These are phyloP conservation scores for Pestalotiopsis sp. DNA, from an alignment of 2,329 filamentous ascomycete species.

Conservation along the genomic window DNA sequence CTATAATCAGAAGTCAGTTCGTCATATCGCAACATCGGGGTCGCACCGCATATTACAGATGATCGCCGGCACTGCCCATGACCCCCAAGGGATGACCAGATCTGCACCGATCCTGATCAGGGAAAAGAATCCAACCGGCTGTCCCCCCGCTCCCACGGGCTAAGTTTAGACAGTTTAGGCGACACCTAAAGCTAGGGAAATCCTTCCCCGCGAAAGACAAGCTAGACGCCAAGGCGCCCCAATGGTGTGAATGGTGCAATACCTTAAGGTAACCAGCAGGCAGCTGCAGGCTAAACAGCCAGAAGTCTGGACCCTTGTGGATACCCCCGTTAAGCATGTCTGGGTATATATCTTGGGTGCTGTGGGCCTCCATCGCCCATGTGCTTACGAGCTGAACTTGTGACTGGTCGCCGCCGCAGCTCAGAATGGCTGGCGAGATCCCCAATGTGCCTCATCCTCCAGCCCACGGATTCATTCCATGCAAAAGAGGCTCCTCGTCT, in stretches of 20 bases:
- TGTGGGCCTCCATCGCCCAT: neutral
- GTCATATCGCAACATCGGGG: neutral
- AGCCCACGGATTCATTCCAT: neutral
- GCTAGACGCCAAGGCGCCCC: slow-evolving; percentile 3
- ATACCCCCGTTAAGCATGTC: neutral
- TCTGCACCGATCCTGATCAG: neutral
- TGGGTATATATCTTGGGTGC: neutral
- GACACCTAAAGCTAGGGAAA: neutral
- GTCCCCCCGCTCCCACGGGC: neutral
- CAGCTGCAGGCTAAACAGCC: neutral
- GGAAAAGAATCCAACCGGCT: neutral
- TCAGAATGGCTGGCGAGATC: neutral
- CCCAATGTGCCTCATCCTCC: neutral
- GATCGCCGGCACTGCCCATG: no score
- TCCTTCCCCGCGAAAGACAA: neutral
- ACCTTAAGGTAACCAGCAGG: no score
- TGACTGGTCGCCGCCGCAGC: neutral
- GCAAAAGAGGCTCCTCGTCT: no score
- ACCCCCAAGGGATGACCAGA: neutral
- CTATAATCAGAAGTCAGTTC: neutral
- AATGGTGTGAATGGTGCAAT: slow-evolving; percentile 1
- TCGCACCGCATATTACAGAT: no score
- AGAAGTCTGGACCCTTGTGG: slow-evolving; percentile 8
- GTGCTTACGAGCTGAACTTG: neutral
- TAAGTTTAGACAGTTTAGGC: neutral